Evolutionary conservation across 805 yeast species (phyloP).

Genomic region (Kuraishia ogatae): DNA sequence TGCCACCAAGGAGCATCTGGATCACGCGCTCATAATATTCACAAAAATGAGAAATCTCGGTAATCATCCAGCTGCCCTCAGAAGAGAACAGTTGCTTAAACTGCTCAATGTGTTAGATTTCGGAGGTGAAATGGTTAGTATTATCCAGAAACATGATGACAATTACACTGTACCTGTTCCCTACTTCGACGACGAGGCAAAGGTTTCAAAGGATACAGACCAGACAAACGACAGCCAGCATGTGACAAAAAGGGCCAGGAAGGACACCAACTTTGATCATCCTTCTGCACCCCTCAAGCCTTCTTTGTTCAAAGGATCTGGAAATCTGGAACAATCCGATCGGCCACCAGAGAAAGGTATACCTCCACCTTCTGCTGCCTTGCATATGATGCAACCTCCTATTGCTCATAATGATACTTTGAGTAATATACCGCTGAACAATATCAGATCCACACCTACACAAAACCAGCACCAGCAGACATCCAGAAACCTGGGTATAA

Average conservation of each 20-base stretch:
- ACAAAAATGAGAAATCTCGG: conserved; percentile 72
- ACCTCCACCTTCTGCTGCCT: neutral
- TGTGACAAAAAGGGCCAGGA: neutral
- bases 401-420: neutral
- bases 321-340: neutral
- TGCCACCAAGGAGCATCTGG: conserved; percentile 61
- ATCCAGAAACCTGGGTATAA: neutral
- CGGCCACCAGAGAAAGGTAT: neutral
- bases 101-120: conserved; percentile 60
- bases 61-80: conserved; percentile 69
- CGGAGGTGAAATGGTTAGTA: conserved; percentile 51
- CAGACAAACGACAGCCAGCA: conserved; percentile 2
- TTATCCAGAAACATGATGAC: conserved; percentile 52
- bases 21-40: conserved; percentile 61
- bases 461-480: neutral
- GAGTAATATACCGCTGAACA: neutral
- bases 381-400: neutral
- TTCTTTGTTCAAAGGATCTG: neutral
- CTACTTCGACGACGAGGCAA: conserved; percentile 6
- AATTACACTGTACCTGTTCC: conserved; percentile 21
- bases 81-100: conserved; percentile 64
- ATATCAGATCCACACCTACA: neutral
- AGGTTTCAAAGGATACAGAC: conserved; percentile 3
- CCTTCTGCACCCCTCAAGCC: neutral
- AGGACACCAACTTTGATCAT: neutral